A percentile compares a stretch with the other conserved stretches of the same genome.
These are phyloP conservation scores for Lactuca sativa DNA, from an alignment of 129 eudicot genomes.

Conservation along the genomic window DNA sequence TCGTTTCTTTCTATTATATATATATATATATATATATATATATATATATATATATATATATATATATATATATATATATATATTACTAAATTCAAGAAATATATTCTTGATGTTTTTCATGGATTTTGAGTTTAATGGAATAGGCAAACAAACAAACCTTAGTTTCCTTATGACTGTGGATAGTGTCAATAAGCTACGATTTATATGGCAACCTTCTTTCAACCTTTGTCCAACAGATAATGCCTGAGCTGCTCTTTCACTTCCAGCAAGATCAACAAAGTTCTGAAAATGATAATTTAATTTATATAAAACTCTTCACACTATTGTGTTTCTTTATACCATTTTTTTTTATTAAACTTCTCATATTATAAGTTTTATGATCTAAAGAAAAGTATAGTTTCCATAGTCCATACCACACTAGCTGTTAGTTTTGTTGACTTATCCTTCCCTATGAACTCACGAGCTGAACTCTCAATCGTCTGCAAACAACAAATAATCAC, in stretches of 20 bases:
- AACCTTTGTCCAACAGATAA: slow-evolving; percentile 86
- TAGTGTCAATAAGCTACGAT: slow-evolving; percentile 90
- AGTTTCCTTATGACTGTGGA: slow-evolving; percentile 96
- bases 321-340: not conserved
- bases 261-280: slow-evolving; percentile 97
- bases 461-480: slow-evolving; percentile 99
- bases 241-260: slow-evolving; percentile 99
- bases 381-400: slow-evolving; percentile 6
- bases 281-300: slow-evolving; percentile 50
- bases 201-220: slow-evolving; percentile 98
- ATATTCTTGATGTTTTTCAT: too few species aligned
- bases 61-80: too few species aligned
- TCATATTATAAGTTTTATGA: not conserved
- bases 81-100: too few species aligned
- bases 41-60: too few species aligned
- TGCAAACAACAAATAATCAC: slow-evolving; percentile 39
- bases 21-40: too few species aligned
- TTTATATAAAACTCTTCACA: slow-evolving; percentile 3
- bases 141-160: slow-evolving; percentile 45
- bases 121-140: too few species aligned
- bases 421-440: slow-evolving; percentile 93
- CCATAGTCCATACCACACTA: slow-evolving; percentile 78
- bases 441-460: slow-evolving; percentile 94
- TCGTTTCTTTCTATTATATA: too few species aligned
- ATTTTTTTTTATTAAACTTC: not conserved